Percentiles rank a stretch among this genome's conserved stretches.
Conservation (phyloP, 2,329 filamentous ascomycete species). For the Pyricularia sp. region DNA sequence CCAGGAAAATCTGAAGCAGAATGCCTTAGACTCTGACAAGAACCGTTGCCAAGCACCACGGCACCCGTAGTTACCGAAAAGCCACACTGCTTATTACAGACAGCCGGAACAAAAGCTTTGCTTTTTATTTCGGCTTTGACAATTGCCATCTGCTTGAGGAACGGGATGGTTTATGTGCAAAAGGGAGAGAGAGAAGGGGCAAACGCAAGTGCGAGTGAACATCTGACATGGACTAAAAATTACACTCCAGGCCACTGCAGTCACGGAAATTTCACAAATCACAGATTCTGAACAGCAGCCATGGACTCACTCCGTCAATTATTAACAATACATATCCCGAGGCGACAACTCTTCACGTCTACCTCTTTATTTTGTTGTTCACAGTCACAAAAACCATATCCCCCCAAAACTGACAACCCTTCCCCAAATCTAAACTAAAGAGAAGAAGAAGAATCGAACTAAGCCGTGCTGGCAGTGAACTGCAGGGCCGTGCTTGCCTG, state of each 20-base stretch:
- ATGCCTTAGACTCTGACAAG: not conserved
- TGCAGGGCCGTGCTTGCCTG: constrained; percentile 20
- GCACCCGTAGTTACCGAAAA: not conserved
- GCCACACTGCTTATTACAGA: too few relatives aligned
- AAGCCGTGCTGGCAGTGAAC: constrained; percentile 17
- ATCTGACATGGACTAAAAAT: not conserved
- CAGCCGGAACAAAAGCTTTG: not conserved
- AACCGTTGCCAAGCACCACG: not conserved
- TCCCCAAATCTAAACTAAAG: too few relatives aligned
- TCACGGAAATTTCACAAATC: not conserved
- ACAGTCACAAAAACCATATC: not conserved
- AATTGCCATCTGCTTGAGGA: not conserved
- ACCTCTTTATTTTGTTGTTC: not conserved
- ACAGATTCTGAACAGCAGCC: not conserved
- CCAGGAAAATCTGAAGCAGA: not conserved
- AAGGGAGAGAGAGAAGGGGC: not conserved
- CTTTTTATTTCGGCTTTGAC: not conserved
- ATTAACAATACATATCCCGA: not conserved
- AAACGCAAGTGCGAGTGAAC: not conserved
- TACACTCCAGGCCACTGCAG: too few relatives aligned
- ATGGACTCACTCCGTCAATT: not conserved
- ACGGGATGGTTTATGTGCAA: not conserved
- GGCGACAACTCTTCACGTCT: not conserved
- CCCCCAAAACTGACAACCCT: not conserved
- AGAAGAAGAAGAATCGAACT: not conserved